Base-by-base conservation (phyloP, 2,329 filamentous ascomycete genomes). In the Colletotrichum shisoi region DNA sequence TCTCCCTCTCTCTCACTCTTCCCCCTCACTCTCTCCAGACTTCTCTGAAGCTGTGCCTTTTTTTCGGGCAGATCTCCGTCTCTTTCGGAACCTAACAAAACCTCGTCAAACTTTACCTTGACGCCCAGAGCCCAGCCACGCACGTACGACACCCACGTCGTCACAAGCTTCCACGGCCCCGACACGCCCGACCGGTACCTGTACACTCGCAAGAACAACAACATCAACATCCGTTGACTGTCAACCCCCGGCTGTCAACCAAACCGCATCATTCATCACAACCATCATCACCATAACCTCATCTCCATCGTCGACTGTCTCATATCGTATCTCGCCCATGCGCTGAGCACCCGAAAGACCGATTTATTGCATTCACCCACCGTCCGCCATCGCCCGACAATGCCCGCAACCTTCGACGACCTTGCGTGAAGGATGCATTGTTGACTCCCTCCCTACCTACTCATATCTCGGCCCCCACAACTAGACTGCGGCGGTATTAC, bases 381-480 rank as follows among this genome's bases (percentile, higher is more conserved):
- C 53, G 13, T 24, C n/a, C 12, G 11, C 54, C 46, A 31, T 24
- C 37, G 27, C 9, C 34, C 13, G 44, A 65, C 65, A 65, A 68
- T 68, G 65, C 54, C 46, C 34, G 34, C 56, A 59, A 19, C 54
- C 40, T 8, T 13, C 39, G 24, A 24, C 61, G 19, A 53, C 44
- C 15, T 60, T 49, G 51, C 51, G 56, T 68, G 54, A 68, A 65
- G 62, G 61, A 65, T 68, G 65, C 62, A 54, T 65, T 68, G 61
- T 68, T 65, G 65, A 68, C 49, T 34, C 31, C 2, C 49, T 34
- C 31, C 2, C 31, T 34, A 34, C 7, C 31, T 68, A 19, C 37
- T 52, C 62, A 21, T 44, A 45, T 45, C 49, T 34, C 42, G 15
- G 27, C 37, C 15, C 53, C n/a, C 64, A 37, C 44, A 27, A 59